A percentile compares a stretch with the other conserved stretches of the same genome.
These are phyloP conservation scores for Podila horticola DNA, from an alignment of 192 early-diverging fungal species.

Conservation along the genomic window DNA sequence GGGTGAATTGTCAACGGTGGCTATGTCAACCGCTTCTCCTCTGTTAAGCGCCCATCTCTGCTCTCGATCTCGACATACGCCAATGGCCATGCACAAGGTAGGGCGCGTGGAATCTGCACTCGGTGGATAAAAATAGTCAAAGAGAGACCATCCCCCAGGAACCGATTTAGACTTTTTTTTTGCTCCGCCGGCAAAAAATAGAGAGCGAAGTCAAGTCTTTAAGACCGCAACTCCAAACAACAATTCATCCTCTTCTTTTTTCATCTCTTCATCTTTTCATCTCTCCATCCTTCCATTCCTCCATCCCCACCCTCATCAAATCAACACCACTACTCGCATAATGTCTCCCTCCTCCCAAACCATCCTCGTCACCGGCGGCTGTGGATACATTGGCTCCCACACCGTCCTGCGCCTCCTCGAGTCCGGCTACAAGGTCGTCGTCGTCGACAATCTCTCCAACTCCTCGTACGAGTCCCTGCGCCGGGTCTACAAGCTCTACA, in stretches of 20 bases:
- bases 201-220: neutral
- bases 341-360: slow-evolving; percentile 1
- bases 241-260: neutral
- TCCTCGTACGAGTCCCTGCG: slow-evolving; percentile 53
- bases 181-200: slow-evolving; percentile 1
- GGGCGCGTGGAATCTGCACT: neutral
- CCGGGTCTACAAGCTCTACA: slow-evolving; percentile 24
- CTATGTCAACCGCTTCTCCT: too few relatives aligned
- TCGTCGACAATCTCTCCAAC: slow-evolving; percentile 93
- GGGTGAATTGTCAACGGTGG: too few relatives aligned
- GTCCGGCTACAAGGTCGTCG: slow-evolving; percentile 83
- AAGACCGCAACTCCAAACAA: too few relatives aligned
- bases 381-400: slow-evolving; percentile 97
- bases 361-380: slow-evolving; percentile 76
- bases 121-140: neutral
- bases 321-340: neutral
- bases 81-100: too few relatives aligned
- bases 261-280: neutral
- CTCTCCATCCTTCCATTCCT: neutral
- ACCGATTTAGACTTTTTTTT: neutral
- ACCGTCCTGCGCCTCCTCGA: slow-evolving; percentile 85
- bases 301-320: neutral
- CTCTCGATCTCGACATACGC: too few relatives aligned
- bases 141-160: neutral
- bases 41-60: too few relatives aligned